phyloP scores from a whole-genome alignment of 2,329 filamentous ascomycete species.

The Pseudogymnoascus sp. region DNA sequence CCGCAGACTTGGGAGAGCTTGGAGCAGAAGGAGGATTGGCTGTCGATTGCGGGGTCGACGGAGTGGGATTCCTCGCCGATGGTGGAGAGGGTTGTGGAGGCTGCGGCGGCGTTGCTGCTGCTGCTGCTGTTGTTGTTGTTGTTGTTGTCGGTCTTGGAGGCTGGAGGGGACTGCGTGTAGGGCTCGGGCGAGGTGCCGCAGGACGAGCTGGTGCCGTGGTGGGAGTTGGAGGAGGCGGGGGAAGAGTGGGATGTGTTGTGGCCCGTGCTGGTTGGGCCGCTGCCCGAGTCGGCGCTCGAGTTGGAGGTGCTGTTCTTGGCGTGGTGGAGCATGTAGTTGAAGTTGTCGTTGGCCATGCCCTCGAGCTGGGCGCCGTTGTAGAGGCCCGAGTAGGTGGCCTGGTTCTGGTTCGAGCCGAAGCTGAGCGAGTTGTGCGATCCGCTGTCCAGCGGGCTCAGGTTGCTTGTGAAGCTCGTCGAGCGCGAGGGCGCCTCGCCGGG shows the following conservation, averaged over 20 bases:
- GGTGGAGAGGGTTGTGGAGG: constrained; percentile 41
- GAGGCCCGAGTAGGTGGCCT: constrained; percentile 44
- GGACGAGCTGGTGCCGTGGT: constrained; percentile 52
- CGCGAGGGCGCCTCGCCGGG: constrained; percentile 9
- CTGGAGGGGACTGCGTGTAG: constrained; percentile 59
- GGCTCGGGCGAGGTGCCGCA: constrained; percentile 75
- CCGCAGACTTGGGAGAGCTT: constrained; percentile 48
- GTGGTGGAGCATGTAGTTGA: constrained; percentile 35
- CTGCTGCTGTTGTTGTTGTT: constrained; percentile 30
- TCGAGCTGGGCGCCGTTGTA: constrained; percentile 43
- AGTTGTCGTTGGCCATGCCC: constrained; percentile 33
- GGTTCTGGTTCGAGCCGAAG: constrained; percentile 17
- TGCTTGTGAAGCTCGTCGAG: constrained; percentile 8
- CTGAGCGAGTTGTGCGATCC: constrained; percentile 30
- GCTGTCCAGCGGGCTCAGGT: constrained; percentile 29
- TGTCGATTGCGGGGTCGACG: constrained; percentile 27
- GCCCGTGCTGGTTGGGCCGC: constrained; percentile 25
- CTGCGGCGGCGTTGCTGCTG: not conserved
- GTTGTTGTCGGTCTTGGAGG: constrained; percentile 49
- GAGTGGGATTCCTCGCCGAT: constrained; percentile 56
- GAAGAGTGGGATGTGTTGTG: constrained; percentile 53
- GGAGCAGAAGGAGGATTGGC: constrained; percentile 46
- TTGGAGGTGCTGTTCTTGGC: constrained; percentile 38
- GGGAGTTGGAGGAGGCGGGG: constrained; percentile 53
- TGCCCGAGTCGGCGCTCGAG: constrained; percentile 25